Conservation (phyloP, 129 eudicot species). For the Helichrysum umbraculigerum region DNA sequence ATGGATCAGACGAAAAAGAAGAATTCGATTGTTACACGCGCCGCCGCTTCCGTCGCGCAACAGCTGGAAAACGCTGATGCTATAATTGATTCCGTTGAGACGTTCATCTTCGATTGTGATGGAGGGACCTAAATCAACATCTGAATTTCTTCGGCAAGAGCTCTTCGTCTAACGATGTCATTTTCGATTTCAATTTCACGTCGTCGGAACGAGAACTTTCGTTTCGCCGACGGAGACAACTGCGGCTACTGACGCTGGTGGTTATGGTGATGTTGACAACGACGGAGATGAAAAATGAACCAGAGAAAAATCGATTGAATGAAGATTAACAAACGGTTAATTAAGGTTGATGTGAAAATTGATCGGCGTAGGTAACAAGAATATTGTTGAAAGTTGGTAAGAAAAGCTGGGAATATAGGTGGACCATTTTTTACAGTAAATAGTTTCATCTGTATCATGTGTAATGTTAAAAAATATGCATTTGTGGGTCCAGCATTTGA, state of each 20-base stretch:
- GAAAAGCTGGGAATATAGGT: too few relatives aligned
- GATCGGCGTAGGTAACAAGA: slow-evolving; percentile 57
- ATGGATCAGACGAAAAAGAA: slow-evolving; percentile 39
- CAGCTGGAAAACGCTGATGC: slow-evolving; percentile 68
- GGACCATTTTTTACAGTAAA: too few relatives aligned
- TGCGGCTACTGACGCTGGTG: slow-evolving; percentile 33
- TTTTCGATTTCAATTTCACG: slow-evolving; percentile 56
- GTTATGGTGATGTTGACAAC: slow-evolving; percentile 27
- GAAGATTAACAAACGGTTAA: slow-evolving; percentile 49
- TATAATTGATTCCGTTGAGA: slow-evolving; percentile 89
- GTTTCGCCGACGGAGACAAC: slow-evolving; percentile 36
- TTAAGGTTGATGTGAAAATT: slow-evolving; percentile 47
- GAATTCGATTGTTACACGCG: slow-evolving; percentile 28
- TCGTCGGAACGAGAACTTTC: slow-evolving; percentile 38
- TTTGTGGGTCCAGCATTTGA: too few relatives aligned
- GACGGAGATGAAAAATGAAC: slow-evolving; percentile 54
- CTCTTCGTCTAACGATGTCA: slow-evolving; percentile 69
- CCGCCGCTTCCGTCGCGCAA: slow-evolving; percentile 57
- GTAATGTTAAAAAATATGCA: too few relatives aligned
- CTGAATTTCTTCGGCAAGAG: slow-evolving; percentile 61
- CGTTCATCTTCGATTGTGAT: slow-evolving; percentile 97
- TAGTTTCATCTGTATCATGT: too few relatives aligned
- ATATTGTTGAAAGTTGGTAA: too few relatives aligned
- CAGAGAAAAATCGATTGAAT: slow-evolving; percentile 65
- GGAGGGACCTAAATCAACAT: too few relatives aligned